Conservation (phyloP, 2,329 filamentous ascomycete species). For the Colletotrichum costaricense region DNA sequence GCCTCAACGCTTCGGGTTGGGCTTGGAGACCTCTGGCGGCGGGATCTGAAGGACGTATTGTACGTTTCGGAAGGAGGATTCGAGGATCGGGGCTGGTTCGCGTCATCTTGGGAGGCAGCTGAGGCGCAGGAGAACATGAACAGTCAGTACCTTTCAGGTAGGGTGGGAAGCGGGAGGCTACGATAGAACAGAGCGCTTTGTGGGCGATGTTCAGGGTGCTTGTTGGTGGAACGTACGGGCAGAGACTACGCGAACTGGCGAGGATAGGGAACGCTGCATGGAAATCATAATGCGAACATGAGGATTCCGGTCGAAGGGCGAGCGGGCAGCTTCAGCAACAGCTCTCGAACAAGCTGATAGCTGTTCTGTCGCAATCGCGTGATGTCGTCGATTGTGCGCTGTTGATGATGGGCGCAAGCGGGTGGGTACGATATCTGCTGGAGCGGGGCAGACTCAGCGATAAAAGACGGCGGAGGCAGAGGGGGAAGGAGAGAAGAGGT, state of each 20-base stretch:
- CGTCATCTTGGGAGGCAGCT: constrained; percentile 65
- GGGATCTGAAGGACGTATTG: constrained; percentile 65
- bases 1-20: constrained; percentile 61
- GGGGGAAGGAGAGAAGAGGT: constrained; percentile 4
- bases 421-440: neutral
- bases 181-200: neutral
- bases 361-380: constrained; percentile 26
- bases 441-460: constrained; percentile 25
- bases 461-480: neutral
- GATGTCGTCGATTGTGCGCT: neutral
- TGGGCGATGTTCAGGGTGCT: constrained; percentile 16
- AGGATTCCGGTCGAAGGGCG: constrained; percentile 42
- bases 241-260: constrained; percentile 69
- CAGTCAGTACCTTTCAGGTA: constrained; percentile 28
- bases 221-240: constrained; percentile 63
- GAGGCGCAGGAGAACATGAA: constrained; percentile 37
- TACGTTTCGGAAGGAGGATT: constrained; percentile 59
- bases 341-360: constrained; percentile 32
- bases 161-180: neutral
- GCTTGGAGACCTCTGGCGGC: constrained; percentile 65
- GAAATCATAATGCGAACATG: constrained; percentile 66
- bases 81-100: constrained; percentile 47
- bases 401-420: neutral
- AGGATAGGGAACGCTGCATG: constrained; percentile 72
- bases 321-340: constrained; percentile 51